These are phyloP conservation scores for Penicillium hordei DNA, from an alignment of 2,329 filamentous ascomycete genomes.

Conservation along the genomic window DNA sequence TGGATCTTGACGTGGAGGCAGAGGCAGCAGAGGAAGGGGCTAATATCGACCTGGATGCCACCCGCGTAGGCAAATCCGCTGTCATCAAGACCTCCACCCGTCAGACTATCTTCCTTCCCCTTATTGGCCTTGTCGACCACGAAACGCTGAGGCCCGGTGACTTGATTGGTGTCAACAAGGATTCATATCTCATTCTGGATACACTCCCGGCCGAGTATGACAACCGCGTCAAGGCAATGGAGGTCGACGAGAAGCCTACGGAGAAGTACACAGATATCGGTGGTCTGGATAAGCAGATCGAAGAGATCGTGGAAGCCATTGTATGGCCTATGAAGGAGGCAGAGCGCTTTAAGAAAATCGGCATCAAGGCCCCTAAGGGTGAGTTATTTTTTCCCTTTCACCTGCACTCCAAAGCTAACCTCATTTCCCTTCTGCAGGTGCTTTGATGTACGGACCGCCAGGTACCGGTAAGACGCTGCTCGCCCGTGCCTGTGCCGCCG, in stretches of 20 bases:
- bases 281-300: constrained; percentile 97
- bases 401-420: constrained; percentile 10
- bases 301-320: constrained; percentile 96
- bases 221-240: constrained; percentile 98
- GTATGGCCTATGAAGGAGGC: constrained; percentile 99
- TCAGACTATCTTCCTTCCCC: constrained; percentile 96
- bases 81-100: constrained; percentile 99
- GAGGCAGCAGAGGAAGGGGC: constrained; percentile 97
- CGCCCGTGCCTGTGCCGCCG: constrained; percentile 91
- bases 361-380: constrained; percentile 99
- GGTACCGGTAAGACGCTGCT: constrained; percentile 58
- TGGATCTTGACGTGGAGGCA: constrained; percentile 92
- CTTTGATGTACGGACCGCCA: constrained; percentile 84
- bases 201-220: constrained; percentile 97
- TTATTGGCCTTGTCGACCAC: constrained; percentile 95
- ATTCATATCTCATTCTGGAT: constrained; percentile 95
- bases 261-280: constrained; percentile 99
- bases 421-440: constrained; percentile 58
- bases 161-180: constrained; percentile 97
- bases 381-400: constrained; percentile 33
- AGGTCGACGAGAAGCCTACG: constrained; percentile 98
- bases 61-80: constrained; percentile 93
- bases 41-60: constrained; percentile 97
- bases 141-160: constrained; percentile 93
- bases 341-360: constrained; percentile 98